A percentile compares a stretch with the other conserved stretches of the same genome.
These are phyloP conservation scores for Lactuca sativa DNA, from an alignment of 129 eudicot genomes.

Conservation along the genomic window DNA sequence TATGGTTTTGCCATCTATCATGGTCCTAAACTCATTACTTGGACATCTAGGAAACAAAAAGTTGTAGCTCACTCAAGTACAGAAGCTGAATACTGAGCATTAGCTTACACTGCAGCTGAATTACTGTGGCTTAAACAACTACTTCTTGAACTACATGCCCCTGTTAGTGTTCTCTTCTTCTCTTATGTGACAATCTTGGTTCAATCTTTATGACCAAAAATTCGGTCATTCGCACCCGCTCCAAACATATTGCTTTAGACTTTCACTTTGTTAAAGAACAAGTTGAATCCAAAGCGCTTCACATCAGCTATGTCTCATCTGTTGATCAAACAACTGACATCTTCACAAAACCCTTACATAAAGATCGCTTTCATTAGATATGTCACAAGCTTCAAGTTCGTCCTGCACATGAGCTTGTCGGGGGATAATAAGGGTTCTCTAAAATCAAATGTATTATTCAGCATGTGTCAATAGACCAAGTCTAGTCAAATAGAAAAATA, in stretches of 20 bases:
- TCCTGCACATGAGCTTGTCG: too few species aligned
- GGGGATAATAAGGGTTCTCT: too few species aligned
- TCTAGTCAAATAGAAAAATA: too few species aligned
- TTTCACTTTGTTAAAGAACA: neutral
- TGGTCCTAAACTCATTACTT: too few species aligned
- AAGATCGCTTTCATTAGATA: neutral
- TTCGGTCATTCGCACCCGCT: neutral
- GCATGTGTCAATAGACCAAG: too few species aligned
- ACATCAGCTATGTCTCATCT: neutral
- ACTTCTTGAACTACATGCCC: neutral
- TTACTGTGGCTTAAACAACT: neutral
- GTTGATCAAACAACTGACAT: neutral
- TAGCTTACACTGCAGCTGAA: too few species aligned
- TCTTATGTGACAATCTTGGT: neutral
- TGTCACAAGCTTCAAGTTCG: neutral
- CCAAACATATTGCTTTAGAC: neutral
- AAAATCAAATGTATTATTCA: too few species aligned
- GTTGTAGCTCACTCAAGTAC: too few species aligned
- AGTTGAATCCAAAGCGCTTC: neutral
- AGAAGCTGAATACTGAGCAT: too few species aligned
- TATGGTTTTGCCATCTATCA: too few species aligned
- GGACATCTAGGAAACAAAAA: too few species aligned
- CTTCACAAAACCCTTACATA: neutral
- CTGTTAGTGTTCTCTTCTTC: neutral
- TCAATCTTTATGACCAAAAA: neutral